Evolutionary conservation across 2,329 filamentous ascomycete genomes (phyloP).

Genomic region (Colletotrichum filicis): DNA sequence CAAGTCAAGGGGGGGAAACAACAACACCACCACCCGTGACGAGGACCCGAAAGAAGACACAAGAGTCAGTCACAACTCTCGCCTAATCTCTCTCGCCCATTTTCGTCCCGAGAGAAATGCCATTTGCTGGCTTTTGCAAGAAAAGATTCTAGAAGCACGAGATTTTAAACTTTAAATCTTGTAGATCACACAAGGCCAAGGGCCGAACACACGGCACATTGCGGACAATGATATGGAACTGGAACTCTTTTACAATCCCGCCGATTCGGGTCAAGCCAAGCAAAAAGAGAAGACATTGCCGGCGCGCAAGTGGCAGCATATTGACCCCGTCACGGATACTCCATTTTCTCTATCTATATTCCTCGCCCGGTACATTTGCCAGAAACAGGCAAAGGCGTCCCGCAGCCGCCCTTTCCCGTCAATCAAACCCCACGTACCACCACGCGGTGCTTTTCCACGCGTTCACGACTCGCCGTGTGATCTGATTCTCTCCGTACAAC

Average conservation of each 20-base stretch:
- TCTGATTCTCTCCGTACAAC: not conserved
- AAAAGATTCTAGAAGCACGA: slow-evolving; percentile 25
- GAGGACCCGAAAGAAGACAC: not conserved
- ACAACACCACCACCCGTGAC: not conserved
- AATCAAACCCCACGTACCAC: no score
- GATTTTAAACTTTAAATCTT: not conserved
- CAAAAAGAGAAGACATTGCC: not conserved
- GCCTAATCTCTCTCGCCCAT: not conserved
- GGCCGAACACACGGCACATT: not conserved
- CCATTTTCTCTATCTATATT: not conserved
- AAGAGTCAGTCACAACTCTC: slow-evolving; percentile 12
- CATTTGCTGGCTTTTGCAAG: not conserved
- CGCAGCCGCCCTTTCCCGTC: not conserved
- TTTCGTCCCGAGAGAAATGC: slow-evolving; percentile 5
- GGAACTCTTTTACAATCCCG: not conserved
- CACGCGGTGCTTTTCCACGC: not conserved
- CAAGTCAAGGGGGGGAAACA: not conserved
- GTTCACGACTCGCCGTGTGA: slow-evolving; percentile 14
- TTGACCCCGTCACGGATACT: not conserved
- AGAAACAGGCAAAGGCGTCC: not conserved
- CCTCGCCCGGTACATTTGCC: not conserved
- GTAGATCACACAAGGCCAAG: slow-evolving; percentile 22
- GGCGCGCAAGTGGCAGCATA: not conserved
- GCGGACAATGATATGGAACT: not conserved
- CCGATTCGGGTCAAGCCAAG: slow-evolving; percentile 2